Evolutionary conservation across 2,329 filamentous ascomycete species (phyloP), one percentile per base, ranked within the genome.

Genomic region (Xylariales sp.): DNA sequence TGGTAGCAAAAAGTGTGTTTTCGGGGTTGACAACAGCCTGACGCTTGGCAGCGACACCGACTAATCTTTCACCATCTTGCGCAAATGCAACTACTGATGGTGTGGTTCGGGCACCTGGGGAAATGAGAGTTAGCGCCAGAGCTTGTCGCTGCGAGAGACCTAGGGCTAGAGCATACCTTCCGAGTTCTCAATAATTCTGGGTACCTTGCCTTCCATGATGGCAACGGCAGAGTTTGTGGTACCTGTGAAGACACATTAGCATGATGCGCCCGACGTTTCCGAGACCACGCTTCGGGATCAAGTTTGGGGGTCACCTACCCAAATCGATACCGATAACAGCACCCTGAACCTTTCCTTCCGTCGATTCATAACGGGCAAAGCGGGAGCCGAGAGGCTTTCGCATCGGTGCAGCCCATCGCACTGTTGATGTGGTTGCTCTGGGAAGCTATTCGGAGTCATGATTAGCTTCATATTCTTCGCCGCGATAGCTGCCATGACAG

Each of bases 21-120:
- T 96, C 90, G 47, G 91, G 91, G 78, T 97, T 97, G 60, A 97
- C 90, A 57, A 96, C 91, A 51, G 90, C 91, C 74, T 97, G 91
- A 63, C 90, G 89, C 82, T 97, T 97, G 59, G 91, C 91, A 49
- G 91, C 88, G 54, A 96, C 89, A 85, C 91, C 91, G 54, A 97
- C 91, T 49, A 97, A 78, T 62, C 91, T 86, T 79, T 97, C 91
- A 53, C 90, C 90, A 64, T 95, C 89, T 73, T 94, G 85, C 52
- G 90, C 84, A 68, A 97, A 97, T 58, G 87, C 93, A 51, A 97
- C 91, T 44, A 96, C 89, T 44, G 91, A 97, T 39, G 91, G 88
- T 41, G 88, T 95, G 65, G 88, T 95, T 62, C 88, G 81, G 53
- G 86, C 84, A 81, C 88, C 86, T 88, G 48, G 1, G 31, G 19